Base-by-base conservation (phyloP, 2,329 filamentous ascomycete genomes). In the Exserohilum rostratum region DNA sequence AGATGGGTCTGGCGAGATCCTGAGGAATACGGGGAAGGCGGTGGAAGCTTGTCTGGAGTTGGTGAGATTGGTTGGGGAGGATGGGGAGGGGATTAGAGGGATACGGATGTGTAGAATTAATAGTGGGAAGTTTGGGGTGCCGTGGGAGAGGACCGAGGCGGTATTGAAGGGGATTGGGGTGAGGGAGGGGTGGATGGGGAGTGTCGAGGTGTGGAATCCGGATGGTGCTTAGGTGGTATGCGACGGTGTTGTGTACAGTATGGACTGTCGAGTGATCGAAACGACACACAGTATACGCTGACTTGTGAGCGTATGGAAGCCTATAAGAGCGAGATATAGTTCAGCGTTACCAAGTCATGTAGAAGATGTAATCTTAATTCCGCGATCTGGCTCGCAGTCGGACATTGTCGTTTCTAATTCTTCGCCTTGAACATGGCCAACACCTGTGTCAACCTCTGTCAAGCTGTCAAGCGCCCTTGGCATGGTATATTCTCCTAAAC, bases 91-190 rank as follows among this genome's bases (percentile, higher is more conserved):
- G 25, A 60, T 45, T 2, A n/a, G 18, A 1, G 55, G 61, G 13
- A 57, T 85, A 0, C 78, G 78, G 54, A 80, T 82, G 50, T 83
- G 82, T 58, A 78, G 78, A 53, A 84, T 87, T 60, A 87, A 87
- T 63, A 81, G 82, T 22, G 85, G 83, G 0, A 68, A 81, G 30
- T 87, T 87, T 65, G 73, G 70, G 0, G 82, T 87, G 22, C 72
- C 78, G 11, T 87, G 85, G 85, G 68, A 75, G 50, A 66, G 73
- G 30, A 85, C 83, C 0, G 76, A 73, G 52, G 61, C 56, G 5
- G 68, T 82, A 1, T 47, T 87, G 27, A 48, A 66, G 54, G 53
- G 51, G 1, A 60, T 74, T 45, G 53, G 38, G 7, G 34, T 71
- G 34, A 53, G 64, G 55, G 66, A 68, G 15, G 59, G 61, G 18